Conservation (phyloP, 805 yeast genomes). For the Candida qinlingensis region DNA sequence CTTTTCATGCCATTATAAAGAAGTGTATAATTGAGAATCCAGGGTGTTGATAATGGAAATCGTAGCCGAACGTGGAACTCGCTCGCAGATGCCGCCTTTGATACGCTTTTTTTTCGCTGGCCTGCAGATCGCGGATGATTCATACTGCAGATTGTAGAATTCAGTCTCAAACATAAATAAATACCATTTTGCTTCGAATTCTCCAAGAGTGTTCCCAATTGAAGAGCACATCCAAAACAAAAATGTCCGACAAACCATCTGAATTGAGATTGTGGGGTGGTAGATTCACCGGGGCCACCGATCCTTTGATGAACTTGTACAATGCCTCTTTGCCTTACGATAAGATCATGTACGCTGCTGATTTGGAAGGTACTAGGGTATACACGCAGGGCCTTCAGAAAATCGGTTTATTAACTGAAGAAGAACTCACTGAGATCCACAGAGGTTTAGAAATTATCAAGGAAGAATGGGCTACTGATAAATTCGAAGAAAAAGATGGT, state of each 20-base stretch:
- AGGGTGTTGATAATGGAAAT: too few relatives aligned
- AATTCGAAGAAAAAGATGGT: constrained; percentile 72
- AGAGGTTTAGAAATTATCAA: constrained; percentile 68
- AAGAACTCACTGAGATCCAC: constrained; percentile 79
- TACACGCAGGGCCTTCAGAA: constrained; percentile 85
- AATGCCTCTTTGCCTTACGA: constrained; percentile 97
- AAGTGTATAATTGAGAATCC: too few relatives aligned
- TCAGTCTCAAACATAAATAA: not conserved
- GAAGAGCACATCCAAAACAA: not conserved
- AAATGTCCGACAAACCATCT: constrained; percentile 28
- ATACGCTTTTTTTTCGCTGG: too few relatives aligned
- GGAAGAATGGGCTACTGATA: constrained; percentile 72
- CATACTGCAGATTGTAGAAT: too few relatives aligned
- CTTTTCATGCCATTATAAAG: too few relatives aligned
- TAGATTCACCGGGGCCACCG: constrained; percentile 94
- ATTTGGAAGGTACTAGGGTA: constrained; percentile 88
- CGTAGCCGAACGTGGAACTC: not conserved
- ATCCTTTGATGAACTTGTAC: constrained; percentile 95
- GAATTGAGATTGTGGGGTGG: constrained; percentile 95
- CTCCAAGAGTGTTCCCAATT: not conserved
- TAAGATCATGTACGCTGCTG: constrained; percentile 90
- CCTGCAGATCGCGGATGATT: too few relatives aligned
- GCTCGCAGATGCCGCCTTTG: too few relatives aligned
- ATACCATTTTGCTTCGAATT: not conserved
- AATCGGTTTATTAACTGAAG: constrained; percentile 63